phyloP scores from a whole-genome alignment of 805 yeast genomes.

The Candida easanensis region DNA sequence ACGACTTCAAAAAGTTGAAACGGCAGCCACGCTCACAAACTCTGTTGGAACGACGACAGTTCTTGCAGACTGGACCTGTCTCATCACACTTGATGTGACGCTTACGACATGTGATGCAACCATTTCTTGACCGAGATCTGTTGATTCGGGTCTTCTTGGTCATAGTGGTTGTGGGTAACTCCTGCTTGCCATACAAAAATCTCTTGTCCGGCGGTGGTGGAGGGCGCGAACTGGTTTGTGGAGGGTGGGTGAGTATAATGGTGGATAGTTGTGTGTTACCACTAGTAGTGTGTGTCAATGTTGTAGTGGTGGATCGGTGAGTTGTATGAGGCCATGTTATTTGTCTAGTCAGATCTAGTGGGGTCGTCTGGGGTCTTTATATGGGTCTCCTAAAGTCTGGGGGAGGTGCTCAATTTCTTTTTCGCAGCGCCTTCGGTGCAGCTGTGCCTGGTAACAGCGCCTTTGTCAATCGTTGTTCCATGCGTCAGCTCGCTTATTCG shows the following conservation, averaged over 20 bases:
- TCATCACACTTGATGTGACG: constrained; percentile 66
- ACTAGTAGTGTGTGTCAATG: no score
- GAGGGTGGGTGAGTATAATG: background rate
- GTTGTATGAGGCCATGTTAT: no score
- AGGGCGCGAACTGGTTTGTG: no score
- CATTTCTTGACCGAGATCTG: constrained; percentile 32
- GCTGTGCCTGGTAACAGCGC: constrained; percentile 14
- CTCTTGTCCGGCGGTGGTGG: no score
- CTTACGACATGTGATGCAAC: constrained; percentile 58
- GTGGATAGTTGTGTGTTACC: no score
- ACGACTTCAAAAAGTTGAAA: constrained; percentile 39
- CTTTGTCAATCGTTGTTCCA: constrained; percentile 6
- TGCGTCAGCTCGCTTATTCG: constrained; percentile 8
- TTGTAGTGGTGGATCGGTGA: no score
- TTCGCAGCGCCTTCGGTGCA: constrained; percentile 6
- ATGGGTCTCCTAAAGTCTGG: background rate
- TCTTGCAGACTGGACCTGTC: constrained; percentile 50
- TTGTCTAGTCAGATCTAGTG: no score
- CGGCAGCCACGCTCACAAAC: constrained; percentile 46
- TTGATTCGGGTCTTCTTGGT: constrained; percentile 6
- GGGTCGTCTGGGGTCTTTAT: background rate
- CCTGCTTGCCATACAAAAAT: no score
- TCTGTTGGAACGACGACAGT: constrained; percentile 46
- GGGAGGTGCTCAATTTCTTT: background rate
- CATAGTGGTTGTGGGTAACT: background rate